Percentiles rank a stretch among this genome's conserved stretches.
These are phyloP conservation scores for Metschnikowia gelsemii DNA, from an alignment of 805 yeast genomes.

Conservation along the genomic window DNA sequence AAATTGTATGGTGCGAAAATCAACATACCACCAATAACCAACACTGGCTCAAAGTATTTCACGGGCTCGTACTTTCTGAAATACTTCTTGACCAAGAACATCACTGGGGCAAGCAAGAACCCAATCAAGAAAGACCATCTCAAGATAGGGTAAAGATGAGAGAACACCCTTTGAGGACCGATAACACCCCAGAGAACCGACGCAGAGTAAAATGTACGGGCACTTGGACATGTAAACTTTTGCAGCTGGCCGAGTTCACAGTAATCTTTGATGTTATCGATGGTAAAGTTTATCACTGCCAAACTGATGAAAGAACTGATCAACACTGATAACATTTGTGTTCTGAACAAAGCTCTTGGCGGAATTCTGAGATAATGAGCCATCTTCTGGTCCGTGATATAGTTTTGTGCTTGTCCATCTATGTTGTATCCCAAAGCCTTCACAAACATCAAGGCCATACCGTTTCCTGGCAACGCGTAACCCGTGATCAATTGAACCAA, in stretches of 20 bases:
- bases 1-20: constrained; percentile 75
- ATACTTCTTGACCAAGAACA: constrained; percentile 38
- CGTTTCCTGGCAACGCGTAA: constrained; percentile 48
- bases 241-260: constrained; percentile 30
- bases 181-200: constrained; percentile 46
- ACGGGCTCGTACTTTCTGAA: constrained; percentile 40
- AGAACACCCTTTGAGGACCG: constrained; percentile 27
- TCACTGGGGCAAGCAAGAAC: constrained; percentile 36
- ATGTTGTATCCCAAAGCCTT: constrained; percentile 49
- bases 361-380: constrained; percentile 45
- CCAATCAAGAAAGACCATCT: constrained; percentile 36
- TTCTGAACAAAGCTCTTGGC: constrained; percentile 40
- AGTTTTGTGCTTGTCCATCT: constrained; percentile 46
- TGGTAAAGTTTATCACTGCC: constrained; percentile 43
- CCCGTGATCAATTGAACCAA: constrained; percentile 44
- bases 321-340: constrained; percentile 43
- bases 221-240: constrained; percentile 42
- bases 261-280: constrained; percentile 35
- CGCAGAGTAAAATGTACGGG: constrained; percentile 41
- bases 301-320: constrained; percentile 41
- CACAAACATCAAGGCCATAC: constrained; percentile 48
- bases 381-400: constrained; percentile 47
- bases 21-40: constrained; percentile 49
- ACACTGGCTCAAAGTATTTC: constrained; percentile 39
- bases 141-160: constrained; percentile 17